phyloP scores from a whole-genome alignment of 2,329 filamentous ascomycete species.

The Cordyceps fumosorosea region DNA sequence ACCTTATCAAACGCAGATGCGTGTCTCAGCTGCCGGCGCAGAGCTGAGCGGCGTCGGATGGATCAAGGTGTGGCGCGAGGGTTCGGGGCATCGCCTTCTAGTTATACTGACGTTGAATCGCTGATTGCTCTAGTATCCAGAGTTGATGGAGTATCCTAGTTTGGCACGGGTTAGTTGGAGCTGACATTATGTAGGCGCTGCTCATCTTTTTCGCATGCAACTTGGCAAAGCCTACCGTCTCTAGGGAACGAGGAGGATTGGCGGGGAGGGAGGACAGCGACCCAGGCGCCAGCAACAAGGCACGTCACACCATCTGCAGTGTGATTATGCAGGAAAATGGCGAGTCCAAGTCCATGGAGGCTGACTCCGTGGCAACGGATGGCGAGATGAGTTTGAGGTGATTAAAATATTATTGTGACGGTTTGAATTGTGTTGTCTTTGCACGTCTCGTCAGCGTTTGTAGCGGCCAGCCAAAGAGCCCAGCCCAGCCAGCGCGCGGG shows the following conservation, averaged over 20 bases:
- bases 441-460: background rate
- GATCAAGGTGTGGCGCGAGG: no score
- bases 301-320: background rate
- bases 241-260: background rate
- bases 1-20: no score
- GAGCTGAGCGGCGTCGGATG: no score
- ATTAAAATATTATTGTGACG: background rate
- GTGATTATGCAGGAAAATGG: conserved; percentile 2
- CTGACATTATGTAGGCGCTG: background rate
- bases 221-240: no score
- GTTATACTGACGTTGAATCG: no score
- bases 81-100: no score
- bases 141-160: no score
- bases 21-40: no score
- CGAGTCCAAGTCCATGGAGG: background rate
- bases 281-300: background rate
- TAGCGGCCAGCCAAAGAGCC: background rate
- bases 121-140: no score
- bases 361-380: background rate
- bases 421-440: background rate
- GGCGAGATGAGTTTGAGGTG: no score
- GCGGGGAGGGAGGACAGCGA: background rate
- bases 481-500: background rate
- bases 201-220: no score
- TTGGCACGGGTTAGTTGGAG: background rate